Evolutionary conservation across 306 rosid species (phyloP).

Genomic region (Canavalia gladiata): DNA sequence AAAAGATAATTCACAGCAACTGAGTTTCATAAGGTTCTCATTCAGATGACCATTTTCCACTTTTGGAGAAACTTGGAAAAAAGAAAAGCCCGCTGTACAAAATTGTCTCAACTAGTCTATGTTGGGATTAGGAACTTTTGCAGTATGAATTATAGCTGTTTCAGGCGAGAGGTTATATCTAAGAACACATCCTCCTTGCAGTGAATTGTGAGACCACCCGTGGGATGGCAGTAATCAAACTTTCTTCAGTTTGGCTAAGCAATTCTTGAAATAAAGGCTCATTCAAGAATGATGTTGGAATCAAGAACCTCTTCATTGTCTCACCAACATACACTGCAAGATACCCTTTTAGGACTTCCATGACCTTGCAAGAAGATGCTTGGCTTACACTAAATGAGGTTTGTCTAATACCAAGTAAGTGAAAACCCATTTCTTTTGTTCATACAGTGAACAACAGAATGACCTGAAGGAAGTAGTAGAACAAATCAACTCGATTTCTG

Average conservation of each 20-base stretch:
- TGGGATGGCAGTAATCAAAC: slow-evolving; percentile 62
- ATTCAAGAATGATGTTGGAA: slow-evolving; percentile 57
- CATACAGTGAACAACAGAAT: neutral
- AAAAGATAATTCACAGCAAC: neutral
- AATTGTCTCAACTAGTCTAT: slow-evolving; percentile 31
- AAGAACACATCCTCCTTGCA: slow-evolving; percentile 58
- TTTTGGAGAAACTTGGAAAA: slow-evolving; percentile 1
- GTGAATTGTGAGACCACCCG: slow-evolving; percentile 64
- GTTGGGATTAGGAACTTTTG: neutral
- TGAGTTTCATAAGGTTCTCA: slow-evolving; percentile 2
- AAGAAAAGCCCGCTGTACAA: slow-evolving; percentile 6
- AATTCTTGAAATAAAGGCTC: slow-evolving; percentile 56
- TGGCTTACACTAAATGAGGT: slow-evolving; percentile 37
- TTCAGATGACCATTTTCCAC: neutral
- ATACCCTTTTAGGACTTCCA: slow-evolving; percentile 56
- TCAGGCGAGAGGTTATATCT: slow-evolving; percentile 47
- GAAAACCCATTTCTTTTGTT: slow-evolving; percentile 46
- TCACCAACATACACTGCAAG: slow-evolving; percentile 65
- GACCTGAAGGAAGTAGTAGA: slow-evolving; percentile 10
- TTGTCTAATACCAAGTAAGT: slow-evolving; percentile 40
- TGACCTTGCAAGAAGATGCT: neutral
- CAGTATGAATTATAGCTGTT: neutral
- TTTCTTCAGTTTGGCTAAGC: slow-evolving; percentile 55
- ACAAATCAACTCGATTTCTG: neutral
- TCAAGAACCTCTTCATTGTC: slow-evolving; percentile 55